Base-by-base conservation (phyloP, 176 grass and related monocot species). In the Phoenix roebelenii region DNA sequence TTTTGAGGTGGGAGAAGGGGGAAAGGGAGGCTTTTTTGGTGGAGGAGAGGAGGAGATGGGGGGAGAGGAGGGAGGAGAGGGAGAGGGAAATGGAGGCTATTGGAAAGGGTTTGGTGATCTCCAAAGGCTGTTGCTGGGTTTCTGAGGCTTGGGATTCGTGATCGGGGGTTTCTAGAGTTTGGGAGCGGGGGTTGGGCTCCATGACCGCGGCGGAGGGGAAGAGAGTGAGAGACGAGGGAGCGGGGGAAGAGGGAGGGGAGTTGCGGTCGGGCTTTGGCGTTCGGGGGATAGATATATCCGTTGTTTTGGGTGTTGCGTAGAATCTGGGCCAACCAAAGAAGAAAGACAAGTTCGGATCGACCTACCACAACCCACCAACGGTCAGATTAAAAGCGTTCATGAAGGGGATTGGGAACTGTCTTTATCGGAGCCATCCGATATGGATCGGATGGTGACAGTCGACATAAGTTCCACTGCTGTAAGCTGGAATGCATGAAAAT, bases 1-100 rank as follows among this genome's bases (percentile, higher is more conserved):
- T 80, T 25, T 78, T 65, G 19, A 66, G 60, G 12, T 53, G 19
- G 28, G 14, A 17, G 74, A 66, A 62, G 57, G 74, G 72, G 25
- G 81, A 77, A 5, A 77, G 69, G 20, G 68, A 70, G 9, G 72
- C 50, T 44, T 44, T 44, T 44, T 2, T 12, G 6, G 81, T 72
- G 58, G 76, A 25, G 58, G 76, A 25, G n/a, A 62, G 48, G 66
- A 20, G 23, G 70, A 32, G 16, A 5, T 89, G 68, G 65, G 72
- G 76, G 76, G 72, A 51, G 12, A 85, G 44, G 77, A 88, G 80
- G 7, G 80, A 44, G 60, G 61, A 62, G 72, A 90, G 59, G 19
- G 72, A 54, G 23, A 64, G 56, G 16, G 51, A 66, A 5, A 66
- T 28, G 15, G 64, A 66, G 50, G 64, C 64, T 4, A 66, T 26